These are phyloP conservation scores for Rhizodiscina lignyota DNA, from an alignment of 495 filamentous ascomycete genomes.

Conservation along the genomic window DNA sequence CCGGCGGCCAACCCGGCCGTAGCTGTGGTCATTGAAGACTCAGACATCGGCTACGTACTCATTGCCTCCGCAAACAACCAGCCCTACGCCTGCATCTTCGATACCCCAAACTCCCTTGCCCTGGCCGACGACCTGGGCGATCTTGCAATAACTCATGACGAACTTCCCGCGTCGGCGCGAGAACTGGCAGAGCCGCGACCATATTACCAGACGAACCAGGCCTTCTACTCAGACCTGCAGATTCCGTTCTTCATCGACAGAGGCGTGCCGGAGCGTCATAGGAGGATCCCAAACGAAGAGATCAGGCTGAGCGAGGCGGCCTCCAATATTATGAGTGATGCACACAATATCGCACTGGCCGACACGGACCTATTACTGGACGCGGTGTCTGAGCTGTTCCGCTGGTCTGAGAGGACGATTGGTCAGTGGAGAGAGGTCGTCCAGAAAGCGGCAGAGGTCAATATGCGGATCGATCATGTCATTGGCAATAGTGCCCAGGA, in stretches of 20 bases:
- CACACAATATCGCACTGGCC: slow-evolving; percentile 53
- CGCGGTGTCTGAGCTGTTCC: slow-evolving; percentile 70
- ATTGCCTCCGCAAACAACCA: slow-evolving; percentile 48
- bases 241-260: slow-evolving; percentile 46
- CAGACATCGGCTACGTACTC: slow-evolving; percentile 64
- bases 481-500: slow-evolving; percentile 33
- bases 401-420: slow-evolving; percentile 54
- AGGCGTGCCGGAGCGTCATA: slow-evolving; percentile 37
- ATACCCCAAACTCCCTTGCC: slow-evolving; percentile 35
- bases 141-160: too few species aligned
- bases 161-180: too few species aligned
- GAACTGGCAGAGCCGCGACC: slow-evolving; percentile 35
- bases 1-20: slow-evolving; percentile 21
- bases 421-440: slow-evolving; percentile 59
- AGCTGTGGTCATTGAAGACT: slow-evolving; percentile 30
- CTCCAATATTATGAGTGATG: slow-evolving; percentile 56
- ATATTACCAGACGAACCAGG: slow-evolving; percentile 51
- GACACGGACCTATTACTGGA: slow-evolving; percentile 57
- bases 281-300: slow-evolving; percentile 47
- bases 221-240: slow-evolving; percentile 40
- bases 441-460: slow-evolving; percentile 46
- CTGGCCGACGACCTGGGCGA: slow-evolving; percentile 10
- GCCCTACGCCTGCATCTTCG: slow-evolving; percentile 50
- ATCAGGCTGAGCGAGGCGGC: slow-evolving; percentile 60
- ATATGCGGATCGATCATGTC: slow-evolving; percentile 45